Evolutionary conservation across 2,329 filamentous ascomycete species (phyloP).

Genomic region (Ophiostoma triangulosporum): DNA sequence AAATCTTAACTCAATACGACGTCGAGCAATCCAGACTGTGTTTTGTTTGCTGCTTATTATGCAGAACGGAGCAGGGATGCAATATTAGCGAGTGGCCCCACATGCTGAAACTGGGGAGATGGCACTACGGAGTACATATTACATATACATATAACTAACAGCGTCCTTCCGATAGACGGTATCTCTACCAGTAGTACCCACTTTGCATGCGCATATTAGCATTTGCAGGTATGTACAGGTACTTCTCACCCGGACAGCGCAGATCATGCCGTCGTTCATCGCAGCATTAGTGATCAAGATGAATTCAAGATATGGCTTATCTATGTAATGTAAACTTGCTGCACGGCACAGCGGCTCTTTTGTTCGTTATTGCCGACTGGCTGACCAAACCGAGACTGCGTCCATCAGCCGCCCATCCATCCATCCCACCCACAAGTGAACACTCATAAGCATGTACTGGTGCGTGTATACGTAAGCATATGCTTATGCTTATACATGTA

Average conservation of each 20-base stretch:
- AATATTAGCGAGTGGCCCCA: background rate
- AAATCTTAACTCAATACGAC: too few relatives aligned
- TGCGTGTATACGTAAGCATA: too few relatives aligned
- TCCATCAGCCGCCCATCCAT: too few relatives aligned
- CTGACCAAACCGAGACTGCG: too few relatives aligned
- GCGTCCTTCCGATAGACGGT: background rate
- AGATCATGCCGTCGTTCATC: background rate
- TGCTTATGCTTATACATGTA: too few relatives aligned
- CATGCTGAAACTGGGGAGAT: conserved; percentile 1
- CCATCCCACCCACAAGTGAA: too few relatives aligned
- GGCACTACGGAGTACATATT: too few relatives aligned
- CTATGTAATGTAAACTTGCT: background rate
- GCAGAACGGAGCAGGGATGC: background rate
- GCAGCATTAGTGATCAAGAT: too few relatives aligned
- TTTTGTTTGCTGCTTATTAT: background rate
- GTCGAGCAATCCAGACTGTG: background rate
- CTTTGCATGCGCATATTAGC: background rate
- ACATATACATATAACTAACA: too few relatives aligned
- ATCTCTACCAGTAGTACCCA: background rate
- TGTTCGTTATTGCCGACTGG: too few relatives aligned
- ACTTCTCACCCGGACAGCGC: background rate
- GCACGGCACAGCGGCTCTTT: background rate
- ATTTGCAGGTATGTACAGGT: background rate
- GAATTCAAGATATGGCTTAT: too few relatives aligned
- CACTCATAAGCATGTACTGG: too few relatives aligned